Conservation (phyloP, 2,329 filamentous ascomycete species). For the Penicillium occitanis region DNA sequence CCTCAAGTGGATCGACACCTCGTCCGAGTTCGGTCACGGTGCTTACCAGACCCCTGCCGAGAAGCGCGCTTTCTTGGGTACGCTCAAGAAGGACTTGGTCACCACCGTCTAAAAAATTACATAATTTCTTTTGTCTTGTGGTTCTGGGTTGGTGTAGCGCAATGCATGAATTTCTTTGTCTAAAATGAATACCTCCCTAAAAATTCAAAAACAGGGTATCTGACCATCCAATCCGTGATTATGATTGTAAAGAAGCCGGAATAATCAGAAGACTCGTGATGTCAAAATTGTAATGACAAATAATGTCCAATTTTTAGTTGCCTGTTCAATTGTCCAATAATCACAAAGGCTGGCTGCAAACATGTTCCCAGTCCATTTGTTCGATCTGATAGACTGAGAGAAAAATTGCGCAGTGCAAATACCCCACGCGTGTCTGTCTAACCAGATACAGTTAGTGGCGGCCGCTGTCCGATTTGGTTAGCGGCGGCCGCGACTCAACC, state of each 20-base stretch:
- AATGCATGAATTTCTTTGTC: constrained; percentile 40
- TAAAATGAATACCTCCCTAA: constrained; percentile 37
- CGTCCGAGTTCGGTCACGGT: constrained; percentile 99
- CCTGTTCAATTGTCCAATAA: neutral
- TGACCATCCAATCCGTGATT: neutral
- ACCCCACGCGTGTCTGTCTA: neutral
- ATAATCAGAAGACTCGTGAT: neutral
- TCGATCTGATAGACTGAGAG: neutral
- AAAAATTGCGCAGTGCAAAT: neutral
- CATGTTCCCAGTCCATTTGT: neutral
- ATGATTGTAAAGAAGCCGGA: too few species aligned
- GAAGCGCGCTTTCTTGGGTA: constrained; percentile 97
- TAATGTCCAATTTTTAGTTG: neutral
- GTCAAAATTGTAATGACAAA: neutral
- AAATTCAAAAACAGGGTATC: constrained; percentile 10
- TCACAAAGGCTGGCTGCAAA: neutral
- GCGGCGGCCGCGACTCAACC: neutral
- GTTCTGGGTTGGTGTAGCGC: constrained; percentile 36
- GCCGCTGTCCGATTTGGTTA: constrained; percentile 1
- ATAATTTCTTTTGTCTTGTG: constrained; percentile 29
- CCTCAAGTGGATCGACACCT: constrained; percentile 99
- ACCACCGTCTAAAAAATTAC: constrained; percentile 52
- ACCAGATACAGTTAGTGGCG: neutral
- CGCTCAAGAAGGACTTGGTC: constrained; percentile 96
- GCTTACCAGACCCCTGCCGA: constrained; percentile 97